Conservation (phyloP, 2,329 filamentous ascomycete species). For the Lecanicillium sp. region DNA sequence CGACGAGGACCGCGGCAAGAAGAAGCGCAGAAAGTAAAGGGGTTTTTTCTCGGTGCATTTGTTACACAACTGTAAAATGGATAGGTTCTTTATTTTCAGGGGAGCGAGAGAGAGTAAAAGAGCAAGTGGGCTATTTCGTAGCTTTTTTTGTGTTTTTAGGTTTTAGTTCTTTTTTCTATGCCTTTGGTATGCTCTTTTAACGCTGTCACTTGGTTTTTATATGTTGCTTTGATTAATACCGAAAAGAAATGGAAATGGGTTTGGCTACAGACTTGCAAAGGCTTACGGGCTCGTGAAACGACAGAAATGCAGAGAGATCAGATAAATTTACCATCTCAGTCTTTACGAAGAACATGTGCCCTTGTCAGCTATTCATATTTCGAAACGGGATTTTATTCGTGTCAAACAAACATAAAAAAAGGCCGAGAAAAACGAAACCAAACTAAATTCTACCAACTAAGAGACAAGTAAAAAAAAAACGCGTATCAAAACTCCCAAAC, state of each 20-base stretch:
- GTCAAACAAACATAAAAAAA: not conserved
- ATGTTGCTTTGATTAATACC: not conserved
- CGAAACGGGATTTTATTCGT: not conserved
- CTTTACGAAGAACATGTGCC: too few species aligned
- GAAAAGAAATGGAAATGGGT: not conserved
- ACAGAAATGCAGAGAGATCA: too few species aligned
- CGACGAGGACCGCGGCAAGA: conserved; percentile 60
- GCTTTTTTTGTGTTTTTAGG: conserved; percentile 9
- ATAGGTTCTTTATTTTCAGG: conserved; percentile 2
- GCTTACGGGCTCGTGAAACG: too few species aligned
- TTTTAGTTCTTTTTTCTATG: conserved; percentile 4
- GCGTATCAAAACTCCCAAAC: not conserved
- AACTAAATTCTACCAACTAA: too few species aligned
- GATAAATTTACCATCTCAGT: too few species aligned
- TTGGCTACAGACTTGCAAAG: too few species aligned
- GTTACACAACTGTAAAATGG: conserved; percentile 2
- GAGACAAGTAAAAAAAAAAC: not conserved
- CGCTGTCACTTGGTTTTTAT: not conserved
- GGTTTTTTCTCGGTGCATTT: too few species aligned
- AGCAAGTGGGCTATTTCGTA: conserved; percentile 2
- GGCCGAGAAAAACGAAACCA: not conserved
- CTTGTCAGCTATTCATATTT: too few species aligned
- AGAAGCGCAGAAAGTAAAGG: conserved; percentile 40
- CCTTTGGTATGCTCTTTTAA: not conserved
- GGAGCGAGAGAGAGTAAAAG: conserved; percentile 6